Conservation (phyloP, 768 basidiomycete genomes). For the Tricholoma sp. region DNA sequence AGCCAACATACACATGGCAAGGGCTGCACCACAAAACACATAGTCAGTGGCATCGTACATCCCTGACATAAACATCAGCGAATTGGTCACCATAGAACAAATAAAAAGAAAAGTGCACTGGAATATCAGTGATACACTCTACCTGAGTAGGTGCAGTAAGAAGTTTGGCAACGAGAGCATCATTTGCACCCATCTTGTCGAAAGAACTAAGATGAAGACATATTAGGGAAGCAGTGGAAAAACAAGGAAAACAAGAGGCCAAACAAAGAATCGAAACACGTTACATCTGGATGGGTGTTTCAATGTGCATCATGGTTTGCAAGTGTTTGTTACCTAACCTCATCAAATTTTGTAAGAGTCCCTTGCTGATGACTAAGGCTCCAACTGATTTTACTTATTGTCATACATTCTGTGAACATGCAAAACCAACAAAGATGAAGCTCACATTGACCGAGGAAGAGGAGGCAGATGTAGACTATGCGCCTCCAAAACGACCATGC, state of each 20-base stretch:
- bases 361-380: too few species aligned
- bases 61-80: background rate
- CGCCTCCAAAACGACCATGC: background rate
- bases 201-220: background rate
- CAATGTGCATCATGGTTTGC: too few species aligned
- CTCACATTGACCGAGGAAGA: background rate
- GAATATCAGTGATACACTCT: background rate
- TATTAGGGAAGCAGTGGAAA: too few species aligned
- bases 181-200: background rate
- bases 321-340: too few species aligned
- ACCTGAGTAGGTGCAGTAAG: background rate
- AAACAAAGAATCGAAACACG: too few species aligned
- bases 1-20: constrained; percentile 56
- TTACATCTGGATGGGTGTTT: too few species aligned
- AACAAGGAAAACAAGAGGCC: too few species aligned
- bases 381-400: background rate
- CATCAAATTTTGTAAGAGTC: too few species aligned
- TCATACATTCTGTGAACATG: background rate
- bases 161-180: background rate
- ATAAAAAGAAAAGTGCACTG: background rate
- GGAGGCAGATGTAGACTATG: background rate
- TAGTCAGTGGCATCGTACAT: background rate
- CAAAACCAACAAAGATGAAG: background rate
- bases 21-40: constrained; percentile 43
- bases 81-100: background rate